Evolutionary conservation across 2,329 filamentous ascomycete genomes (phyloP).

Genomic region (Tolypocladium paradoxum): DNA sequence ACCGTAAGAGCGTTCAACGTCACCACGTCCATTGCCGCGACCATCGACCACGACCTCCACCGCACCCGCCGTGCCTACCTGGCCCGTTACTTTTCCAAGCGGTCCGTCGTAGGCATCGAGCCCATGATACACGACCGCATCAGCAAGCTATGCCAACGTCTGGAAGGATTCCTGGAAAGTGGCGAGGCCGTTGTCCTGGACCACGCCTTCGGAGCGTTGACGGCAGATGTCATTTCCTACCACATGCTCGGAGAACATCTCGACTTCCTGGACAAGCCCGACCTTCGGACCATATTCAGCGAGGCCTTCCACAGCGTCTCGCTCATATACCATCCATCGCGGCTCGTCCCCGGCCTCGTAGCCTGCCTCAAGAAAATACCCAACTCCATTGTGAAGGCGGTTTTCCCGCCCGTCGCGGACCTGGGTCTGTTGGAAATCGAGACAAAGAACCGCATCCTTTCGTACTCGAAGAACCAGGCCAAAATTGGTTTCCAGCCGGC

Average conservation of each 20-base stretch:
- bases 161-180: neutral
- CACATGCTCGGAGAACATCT: conserved; percentile 8
- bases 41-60: conserved; percentile 7
- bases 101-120: conserved; percentile 7
- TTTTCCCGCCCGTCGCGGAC: neutral
- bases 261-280: conserved; percentile 5
- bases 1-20: conserved; percentile 2
- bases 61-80: conserved; percentile 5
- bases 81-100: conserved; percentile 15
- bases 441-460: neutral
- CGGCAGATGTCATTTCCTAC: conserved; percentile 9
- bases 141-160: conserved; percentile 2
- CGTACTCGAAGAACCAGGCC: neutral
- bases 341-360: neutral
- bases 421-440: neutral
- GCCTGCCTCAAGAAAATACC: neutral
- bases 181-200: conserved; percentile 5
- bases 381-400: neutral
- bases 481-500: neutral
- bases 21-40: conserved; percentile 3
- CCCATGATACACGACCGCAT: conserved; percentile 9
- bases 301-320: conserved; percentile 1
- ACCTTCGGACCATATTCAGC: conserved; percentile 3
- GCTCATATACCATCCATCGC: neutral
- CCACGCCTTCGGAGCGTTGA: conserved; percentile 8